Evolutionary conservation across 73 alveolate genomes (phyloP), one percentile per base, ranked within the genome.

Genomic region (Vitrella brassicaformis): DNA sequence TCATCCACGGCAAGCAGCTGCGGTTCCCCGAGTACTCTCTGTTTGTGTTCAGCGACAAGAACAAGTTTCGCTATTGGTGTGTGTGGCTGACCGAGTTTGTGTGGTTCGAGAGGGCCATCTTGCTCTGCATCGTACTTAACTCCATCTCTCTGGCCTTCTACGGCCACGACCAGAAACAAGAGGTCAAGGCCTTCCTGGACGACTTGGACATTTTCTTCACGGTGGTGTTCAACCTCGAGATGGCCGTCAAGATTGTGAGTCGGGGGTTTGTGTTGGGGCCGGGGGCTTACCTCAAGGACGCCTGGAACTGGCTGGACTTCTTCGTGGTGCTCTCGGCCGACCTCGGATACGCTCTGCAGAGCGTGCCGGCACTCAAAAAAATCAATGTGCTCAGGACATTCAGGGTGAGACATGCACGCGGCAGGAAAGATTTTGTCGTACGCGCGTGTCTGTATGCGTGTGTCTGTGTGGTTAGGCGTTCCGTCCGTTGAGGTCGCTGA

Each of bases 251-350:
- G 89, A 67, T 89, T 18, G 80, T 91, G 29, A 86, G 94, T 79
- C 80, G 86, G 66, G 97, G 97, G 10, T 89, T 91, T 79, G 87
- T 75, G 0, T 28, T 72, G 26, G 90, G 85, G 73, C 90, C 75
- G 39, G 82, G 85, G 39, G 66, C 94, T 1, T 90, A 90, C 70
- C 73, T 90, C 32, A 73, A 81, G 67, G 97, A 90, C 72, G 67
- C 66, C 25, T 85, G 91, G 89, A 82, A 84, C 31, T 30, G 66
- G 66, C 68, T 85, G 25, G 91, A 85, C 88, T 74, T 81, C 71
- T 68, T 85, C 64, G 82, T 84, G 9, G 90, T 85, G 18, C 31
- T 85, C 31, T 71, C 80, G 25, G 66, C 81, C 26, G 25, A 81
- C 8, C 45, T 85, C 25, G 91, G 81, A 73, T 69, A 72, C 0